Percentiles rank a stretch among this genome's conserved stretches.
These are phyloP conservation scores for Cerioporus squamosus DNA, from an alignment of 1,284 basidiomycete species.

Conservation along the genomic window DNA sequence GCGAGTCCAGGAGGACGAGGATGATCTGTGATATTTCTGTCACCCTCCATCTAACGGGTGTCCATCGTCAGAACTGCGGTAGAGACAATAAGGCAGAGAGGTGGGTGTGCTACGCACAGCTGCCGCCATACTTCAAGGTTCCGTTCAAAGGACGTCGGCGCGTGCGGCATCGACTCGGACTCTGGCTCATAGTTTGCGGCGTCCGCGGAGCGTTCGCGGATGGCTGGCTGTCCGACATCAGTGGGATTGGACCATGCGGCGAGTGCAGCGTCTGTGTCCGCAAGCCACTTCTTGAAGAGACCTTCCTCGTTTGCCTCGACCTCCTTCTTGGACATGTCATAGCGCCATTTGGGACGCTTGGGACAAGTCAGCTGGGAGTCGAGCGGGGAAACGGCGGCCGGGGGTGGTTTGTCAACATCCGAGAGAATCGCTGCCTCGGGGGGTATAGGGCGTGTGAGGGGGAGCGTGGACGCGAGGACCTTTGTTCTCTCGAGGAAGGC, in stretches of 20 bases:
- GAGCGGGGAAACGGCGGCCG: slow-evolving; percentile 34
- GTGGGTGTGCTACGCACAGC: slow-evolving; percentile 60
- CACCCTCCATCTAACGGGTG: slow-evolving; percentile 77
- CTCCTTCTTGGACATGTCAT: slow-evolving; percentile 82
- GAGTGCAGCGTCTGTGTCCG: slow-evolving; percentile 60
- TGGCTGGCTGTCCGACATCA: slow-evolving; percentile 14
- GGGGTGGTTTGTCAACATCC: slow-evolving; percentile 12
- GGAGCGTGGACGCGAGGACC: slow-evolving; percentile 54
- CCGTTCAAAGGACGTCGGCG: slow-evolving; percentile 83
- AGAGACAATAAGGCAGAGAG: not conserved
- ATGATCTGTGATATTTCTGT: slow-evolving; percentile 86
- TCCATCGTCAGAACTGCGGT: slow-evolving; percentile 2
- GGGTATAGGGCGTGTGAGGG: slow-evolving; percentile 65
- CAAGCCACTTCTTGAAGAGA: slow-evolving; percentile 76
- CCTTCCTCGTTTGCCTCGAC: slow-evolving; percentile 88
- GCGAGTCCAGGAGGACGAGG: slow-evolving; percentile 84
- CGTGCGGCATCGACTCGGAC: slow-evolving; percentile 51
- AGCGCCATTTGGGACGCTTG: slow-evolving; percentile 81
- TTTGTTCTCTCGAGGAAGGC: slow-evolving; percentile 69
- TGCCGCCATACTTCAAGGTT: slow-evolving; percentile 94
- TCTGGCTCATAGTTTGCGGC: slow-evolving; percentile 26
- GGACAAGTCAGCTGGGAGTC: slow-evolving; percentile 53
- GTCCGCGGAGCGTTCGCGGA: slow-evolving; percentile 26
- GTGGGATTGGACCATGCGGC: slow-evolving; percentile 53
- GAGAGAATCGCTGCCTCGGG: slow-evolving; percentile 48